Percentiles rank a stretch among this genome's conserved stretches.
Evolutionary conservation across 1,139 yeast genomes (phyloP).

Genomic region (Suhomyces bokatorum): DNA sequence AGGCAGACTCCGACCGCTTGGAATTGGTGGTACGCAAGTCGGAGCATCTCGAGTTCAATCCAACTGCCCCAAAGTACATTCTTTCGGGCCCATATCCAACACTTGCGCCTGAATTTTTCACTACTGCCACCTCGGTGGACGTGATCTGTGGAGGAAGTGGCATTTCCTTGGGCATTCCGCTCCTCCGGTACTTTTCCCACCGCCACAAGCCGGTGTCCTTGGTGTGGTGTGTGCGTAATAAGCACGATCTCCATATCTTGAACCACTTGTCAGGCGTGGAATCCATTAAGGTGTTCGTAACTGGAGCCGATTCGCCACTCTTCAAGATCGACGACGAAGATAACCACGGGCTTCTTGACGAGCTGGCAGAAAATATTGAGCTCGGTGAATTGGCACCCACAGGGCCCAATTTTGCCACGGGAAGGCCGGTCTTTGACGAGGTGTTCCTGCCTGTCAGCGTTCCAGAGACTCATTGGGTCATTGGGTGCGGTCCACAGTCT

Average conservation of each 20-base stretch:
- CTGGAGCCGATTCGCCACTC: constrained; percentile 16
- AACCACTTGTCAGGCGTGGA: constrained; percentile 30
- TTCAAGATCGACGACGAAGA: constrained; percentile 19
- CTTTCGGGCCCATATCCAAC: constrained; percentile 34
- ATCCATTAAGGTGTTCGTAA: constrained; percentile 23
- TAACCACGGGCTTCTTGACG: constrained; percentile 22
- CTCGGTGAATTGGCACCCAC: constrained; percentile 13
- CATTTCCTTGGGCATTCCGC: constrained; percentile 70
- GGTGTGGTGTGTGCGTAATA: constrained; percentile 56
- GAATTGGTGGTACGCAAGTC: constrained; percentile 25
- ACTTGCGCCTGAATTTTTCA: constrained; percentile 26
- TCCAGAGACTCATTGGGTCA: constrained; percentile 48
- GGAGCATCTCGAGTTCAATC: constrained; percentile 16
- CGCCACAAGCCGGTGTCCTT: constrained; percentile 15
- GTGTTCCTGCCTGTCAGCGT: constrained; percentile 28
- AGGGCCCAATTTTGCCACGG: constrained; percentile 15
- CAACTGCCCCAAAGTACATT: constrained; percentile 16
- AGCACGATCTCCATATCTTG: constrained; percentile 45
- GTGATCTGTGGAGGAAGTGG: constrained; percentile 89
- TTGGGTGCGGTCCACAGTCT: constrained; percentile 71
- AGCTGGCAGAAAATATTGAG: constrained; percentile 22
- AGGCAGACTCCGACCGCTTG: constrained; percentile 19
- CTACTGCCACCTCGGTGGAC: constrained; percentile 51
- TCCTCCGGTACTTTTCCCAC: constrained; percentile 40
- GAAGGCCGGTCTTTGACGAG: constrained; percentile 44